phyloP scores from a whole-genome alignment of 768 basidiomycete genomes.

The Suillus sp. region DNA sequence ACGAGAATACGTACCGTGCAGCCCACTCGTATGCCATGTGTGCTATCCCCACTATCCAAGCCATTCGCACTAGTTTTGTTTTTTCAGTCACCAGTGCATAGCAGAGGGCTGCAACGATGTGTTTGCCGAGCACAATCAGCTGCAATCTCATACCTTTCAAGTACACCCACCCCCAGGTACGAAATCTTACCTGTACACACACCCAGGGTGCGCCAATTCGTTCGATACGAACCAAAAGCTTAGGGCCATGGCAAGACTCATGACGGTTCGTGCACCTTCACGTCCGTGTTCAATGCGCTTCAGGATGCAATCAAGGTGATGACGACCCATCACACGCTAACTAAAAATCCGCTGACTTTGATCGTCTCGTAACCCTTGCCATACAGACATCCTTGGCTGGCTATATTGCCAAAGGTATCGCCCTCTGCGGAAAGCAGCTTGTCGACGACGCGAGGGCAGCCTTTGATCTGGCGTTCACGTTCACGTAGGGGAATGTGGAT shows the following conservation, averaged over 20 bases:
- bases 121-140: constrained; percentile 83
- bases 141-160: constrained; percentile 72
- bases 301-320: no score
- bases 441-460: no score
- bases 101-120: constrained; percentile 61
- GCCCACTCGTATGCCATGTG: constrained; percentile 66
- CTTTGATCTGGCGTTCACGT: no score
- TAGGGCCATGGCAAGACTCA: constrained; percentile 80
- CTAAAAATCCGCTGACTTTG: no score
- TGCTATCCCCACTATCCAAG: constrained; percentile 13
- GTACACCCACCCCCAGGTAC: constrained; percentile 81
- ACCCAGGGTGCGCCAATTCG: constrained; percentile 74
- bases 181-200: constrained; percentile 76
- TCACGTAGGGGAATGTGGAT: no score
- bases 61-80: constrained; percentile 1
- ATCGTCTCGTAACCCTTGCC: no score
- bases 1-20: constrained; percentile 74
- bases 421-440: no score
- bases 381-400: no score
- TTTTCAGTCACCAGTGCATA: constrained; percentile 68
- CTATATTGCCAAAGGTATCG: no score
- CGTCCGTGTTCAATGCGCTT: neutral
- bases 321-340: no score
- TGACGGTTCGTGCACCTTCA: constrained; percentile 56
- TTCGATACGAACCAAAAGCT: constrained; percentile 83